phyloP scores from a whole-genome alignment of 176 grass and related monocot genomes.

The Bolboschoenus planiculmis region DNA sequence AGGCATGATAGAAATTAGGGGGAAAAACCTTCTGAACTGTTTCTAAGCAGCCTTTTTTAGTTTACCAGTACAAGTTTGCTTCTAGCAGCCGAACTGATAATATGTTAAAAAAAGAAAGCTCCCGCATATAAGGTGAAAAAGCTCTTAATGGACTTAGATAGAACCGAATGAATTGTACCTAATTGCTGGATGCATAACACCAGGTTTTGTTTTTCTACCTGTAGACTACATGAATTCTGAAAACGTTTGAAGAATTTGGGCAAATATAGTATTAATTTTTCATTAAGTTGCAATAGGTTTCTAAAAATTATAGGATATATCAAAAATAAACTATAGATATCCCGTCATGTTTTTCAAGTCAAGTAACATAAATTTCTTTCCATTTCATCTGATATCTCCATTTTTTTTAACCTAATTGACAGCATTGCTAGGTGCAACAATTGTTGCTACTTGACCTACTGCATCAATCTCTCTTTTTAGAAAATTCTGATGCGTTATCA shows the following conservation, averaged over 20 bases:
- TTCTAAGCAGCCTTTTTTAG: neutral
- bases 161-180: too few species aligned
- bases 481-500: neutral
- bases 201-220: too few species aligned
- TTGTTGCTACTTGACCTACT: neutral
- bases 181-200: too few species aligned
- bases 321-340: neutral
- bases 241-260: neutral
- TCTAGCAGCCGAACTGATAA: neutral
- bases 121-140: neutral
- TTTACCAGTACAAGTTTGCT: neutral
- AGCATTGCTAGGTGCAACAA: neutral
- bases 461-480: neutral
- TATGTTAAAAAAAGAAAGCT: neutral
- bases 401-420: neutral
- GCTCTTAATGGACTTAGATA: too few species aligned
- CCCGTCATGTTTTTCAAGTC: neutral
- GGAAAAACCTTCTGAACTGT: neutral
- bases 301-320: neutral
- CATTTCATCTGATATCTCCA: neutral
- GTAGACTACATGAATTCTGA: neutral
- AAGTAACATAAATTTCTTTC: neutral
- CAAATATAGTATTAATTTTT: neutral
- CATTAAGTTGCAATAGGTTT: neutral
- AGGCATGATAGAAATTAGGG: neutral